Conservation (phyloP, 306 rosid species). For the Trifolium repens region DNA sequence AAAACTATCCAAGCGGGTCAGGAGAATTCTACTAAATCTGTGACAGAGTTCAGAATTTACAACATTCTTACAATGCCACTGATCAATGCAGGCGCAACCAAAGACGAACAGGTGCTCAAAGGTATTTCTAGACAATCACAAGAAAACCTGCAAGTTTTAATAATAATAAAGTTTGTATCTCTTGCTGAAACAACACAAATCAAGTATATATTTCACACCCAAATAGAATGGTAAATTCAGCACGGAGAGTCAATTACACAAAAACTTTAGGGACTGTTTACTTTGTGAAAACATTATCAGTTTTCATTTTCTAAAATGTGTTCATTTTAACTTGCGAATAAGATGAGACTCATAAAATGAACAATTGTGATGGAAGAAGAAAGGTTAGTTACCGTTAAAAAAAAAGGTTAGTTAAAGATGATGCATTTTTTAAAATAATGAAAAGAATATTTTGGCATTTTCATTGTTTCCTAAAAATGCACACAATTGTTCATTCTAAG, state of each 20-base stretch:
- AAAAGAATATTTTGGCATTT: too few species aligned
- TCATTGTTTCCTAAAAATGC: too few species aligned
- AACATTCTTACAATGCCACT: slow-evolving; percentile 45
- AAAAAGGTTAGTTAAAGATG: too few species aligned
- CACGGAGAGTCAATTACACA: neutral
- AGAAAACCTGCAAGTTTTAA: slow-evolving; percentile 58
- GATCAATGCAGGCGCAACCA: slow-evolving; percentile 57
- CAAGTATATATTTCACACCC: slow-evolving; percentile 27
- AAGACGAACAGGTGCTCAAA: slow-evolving; percentile 58
- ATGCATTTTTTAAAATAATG: too few species aligned
- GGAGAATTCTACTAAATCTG: slow-evolving; percentile 56
- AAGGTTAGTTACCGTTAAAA: too few species aligned
- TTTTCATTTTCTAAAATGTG: too few species aligned
- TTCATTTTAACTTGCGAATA: too few species aligned
- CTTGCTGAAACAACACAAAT: slow-evolving; percentile 31
- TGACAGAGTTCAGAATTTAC: slow-evolving; percentile 56
- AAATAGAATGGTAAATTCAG: slow-evolving; percentile 10
- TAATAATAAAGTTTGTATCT: slow-evolving; percentile 19
- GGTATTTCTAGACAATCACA: slow-evolving; percentile 49
- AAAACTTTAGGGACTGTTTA: too few species aligned
- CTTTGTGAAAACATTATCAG: too few species aligned
- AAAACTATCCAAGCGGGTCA: slow-evolving; percentile 53
- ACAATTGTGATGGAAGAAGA: too few species aligned
- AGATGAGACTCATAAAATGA: too few species aligned
- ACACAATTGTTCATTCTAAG: too few species aligned